Percentiles rank a stretch among this genome's conserved stretches.
phyloP scores from a whole-genome alignment of 75 land plant species.

The Larix kaempferi region DNA sequence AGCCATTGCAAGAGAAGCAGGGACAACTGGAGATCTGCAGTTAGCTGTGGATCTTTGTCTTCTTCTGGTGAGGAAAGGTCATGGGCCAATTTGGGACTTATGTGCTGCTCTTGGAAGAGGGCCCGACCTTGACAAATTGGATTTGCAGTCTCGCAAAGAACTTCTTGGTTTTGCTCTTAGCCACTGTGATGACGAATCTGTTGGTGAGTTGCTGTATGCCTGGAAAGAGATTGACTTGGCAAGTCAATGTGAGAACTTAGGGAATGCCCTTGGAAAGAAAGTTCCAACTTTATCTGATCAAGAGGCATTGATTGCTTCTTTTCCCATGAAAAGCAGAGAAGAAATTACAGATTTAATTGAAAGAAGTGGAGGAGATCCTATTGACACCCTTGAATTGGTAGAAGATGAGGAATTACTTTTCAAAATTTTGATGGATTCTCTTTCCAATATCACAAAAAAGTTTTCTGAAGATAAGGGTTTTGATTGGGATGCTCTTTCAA shows the following conservation, averaged over 20 bases:
- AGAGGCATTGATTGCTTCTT: constrained; percentile 30
- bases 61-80: constrained; percentile 66
- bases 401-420: constrained; percentile 15
- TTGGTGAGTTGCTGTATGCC: constrained; percentile 76
- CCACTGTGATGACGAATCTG: constrained; percentile 94
- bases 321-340: constrained; percentile 18
- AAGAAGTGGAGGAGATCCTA: background rate
- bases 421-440: constrained; percentile 16
- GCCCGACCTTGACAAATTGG: constrained; percentile 71
- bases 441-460: constrained; percentile 41
- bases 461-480: constrained; percentile 22
- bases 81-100: constrained; percentile 90
- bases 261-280: constrained; percentile 23
- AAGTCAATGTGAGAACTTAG: constrained; percentile 51
- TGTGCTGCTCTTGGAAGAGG: constrained; percentile 97
- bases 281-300: constrained; percentile 25
- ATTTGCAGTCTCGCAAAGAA: constrained; percentile 63
- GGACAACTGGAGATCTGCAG: constrained; percentile 84
- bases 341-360: constrained; percentile 14
- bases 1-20: constrained; percentile 96
- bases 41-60: constrained; percentile 88
- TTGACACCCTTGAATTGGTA: background rate
- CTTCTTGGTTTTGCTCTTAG: constrained; percentile 90
- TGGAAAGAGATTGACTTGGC: constrained; percentile 90
- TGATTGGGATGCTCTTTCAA: constrained; percentile 40